Evolutionary conservation across 768 basidiomycete genomes (phyloP).

Genomic region (Mycena venus): DNA sequence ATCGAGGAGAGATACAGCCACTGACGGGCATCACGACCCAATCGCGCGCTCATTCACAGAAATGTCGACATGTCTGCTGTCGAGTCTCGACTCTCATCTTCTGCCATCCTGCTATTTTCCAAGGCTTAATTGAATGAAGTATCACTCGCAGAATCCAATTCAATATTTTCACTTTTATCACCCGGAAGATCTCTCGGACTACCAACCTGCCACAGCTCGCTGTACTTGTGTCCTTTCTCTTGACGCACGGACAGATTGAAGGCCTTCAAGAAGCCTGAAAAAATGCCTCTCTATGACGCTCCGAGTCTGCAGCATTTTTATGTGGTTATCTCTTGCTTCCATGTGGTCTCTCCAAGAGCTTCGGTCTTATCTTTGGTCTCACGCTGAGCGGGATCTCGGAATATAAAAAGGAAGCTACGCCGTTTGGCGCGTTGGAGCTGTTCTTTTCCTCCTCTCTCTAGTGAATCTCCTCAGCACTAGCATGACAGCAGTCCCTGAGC

Average conservation of each 20-base stretch:
- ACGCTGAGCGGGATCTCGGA: not conserved
- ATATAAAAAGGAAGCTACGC: not conserved
- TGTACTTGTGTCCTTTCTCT: not conserved
- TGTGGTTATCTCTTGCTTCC: not conserved
- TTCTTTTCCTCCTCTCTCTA: not conserved
- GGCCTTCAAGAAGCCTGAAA: not conserved
- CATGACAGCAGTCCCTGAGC: conserved; percentile 22
- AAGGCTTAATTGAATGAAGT: no score
- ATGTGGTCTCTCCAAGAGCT: not conserved
- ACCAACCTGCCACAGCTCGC: no score
- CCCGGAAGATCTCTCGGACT: no score
- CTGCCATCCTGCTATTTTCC: no score
- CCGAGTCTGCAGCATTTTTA: no score
- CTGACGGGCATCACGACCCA: not conserved
- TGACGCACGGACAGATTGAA: not conserved
- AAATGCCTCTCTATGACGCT: not conserved
- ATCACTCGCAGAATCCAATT: no score
- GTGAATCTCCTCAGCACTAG: not conserved
- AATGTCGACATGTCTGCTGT: no score
- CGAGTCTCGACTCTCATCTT: no score
- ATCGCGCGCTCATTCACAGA: no score
- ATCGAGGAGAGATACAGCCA: conserved; percentile 37
- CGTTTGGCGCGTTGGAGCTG: not conserved
- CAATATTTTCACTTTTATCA: no score
- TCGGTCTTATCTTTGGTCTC: not conserved